Evolutionary conservation across 2,329 filamentous ascomycete species (phyloP).

Genomic region (Pestalotiopsis sp.): DNA sequence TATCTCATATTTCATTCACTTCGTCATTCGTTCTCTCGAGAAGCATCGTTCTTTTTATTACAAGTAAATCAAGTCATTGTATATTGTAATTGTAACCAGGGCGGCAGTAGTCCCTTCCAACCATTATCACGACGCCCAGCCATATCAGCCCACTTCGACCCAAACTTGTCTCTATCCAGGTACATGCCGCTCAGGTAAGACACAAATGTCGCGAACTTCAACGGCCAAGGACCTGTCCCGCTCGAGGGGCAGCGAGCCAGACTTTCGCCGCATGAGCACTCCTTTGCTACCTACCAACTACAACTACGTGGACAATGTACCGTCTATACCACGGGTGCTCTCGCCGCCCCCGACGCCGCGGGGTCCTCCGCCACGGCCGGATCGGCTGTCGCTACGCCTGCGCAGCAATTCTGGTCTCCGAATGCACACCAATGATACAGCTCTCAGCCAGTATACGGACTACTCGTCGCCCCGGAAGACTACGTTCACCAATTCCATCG

Average conservation of each 20-base stretch:
- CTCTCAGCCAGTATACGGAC: conserved; percentile 48
- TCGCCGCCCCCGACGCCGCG: conserved; percentile 27
- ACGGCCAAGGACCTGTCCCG: neutral
- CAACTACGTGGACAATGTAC: conserved; percentile 10
- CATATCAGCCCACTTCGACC: neutral
- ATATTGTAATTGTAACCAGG: neutral
- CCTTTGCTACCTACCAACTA: conserved; percentile 15
- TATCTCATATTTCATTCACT: neutral
- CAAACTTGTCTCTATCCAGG: neutral
- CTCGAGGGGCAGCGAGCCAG: conserved; percentile 1
- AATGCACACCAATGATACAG: conserved; percentile 45
- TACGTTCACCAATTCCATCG: conserved; percentile 1
- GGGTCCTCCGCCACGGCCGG: conserved; percentile 19
- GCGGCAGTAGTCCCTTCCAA: neutral
- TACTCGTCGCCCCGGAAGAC: conserved; percentile 30
- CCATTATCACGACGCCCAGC: neutral
- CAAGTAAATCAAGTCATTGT: neutral
- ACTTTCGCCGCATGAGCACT: conserved; percentile 13
- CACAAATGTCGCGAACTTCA: conserved; percentile 10
- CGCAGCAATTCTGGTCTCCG: conserved; percentile 50
- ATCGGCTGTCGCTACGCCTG: conserved; percentile 31
- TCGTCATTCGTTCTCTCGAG: neutral
- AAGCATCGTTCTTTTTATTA: neutral
- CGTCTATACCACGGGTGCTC: conserved; percentile 16
- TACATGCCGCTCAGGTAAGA: conserved; percentile 1